phyloP scores from a whole-genome alignment of 106 monocot species.

The Dendrobium huoshanense region DNA sequence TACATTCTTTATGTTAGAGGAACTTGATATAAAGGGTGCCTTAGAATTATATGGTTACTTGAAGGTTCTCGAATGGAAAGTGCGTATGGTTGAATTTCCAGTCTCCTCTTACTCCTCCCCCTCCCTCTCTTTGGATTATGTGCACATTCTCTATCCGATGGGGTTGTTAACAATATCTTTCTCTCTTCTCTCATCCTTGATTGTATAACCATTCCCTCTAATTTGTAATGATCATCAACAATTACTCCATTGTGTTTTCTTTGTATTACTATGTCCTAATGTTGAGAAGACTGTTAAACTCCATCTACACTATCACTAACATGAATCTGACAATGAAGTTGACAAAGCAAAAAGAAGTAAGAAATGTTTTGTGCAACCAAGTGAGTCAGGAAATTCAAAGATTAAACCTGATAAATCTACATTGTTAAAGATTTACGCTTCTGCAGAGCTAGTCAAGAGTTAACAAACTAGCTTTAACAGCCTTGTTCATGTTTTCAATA shows the following conservation, averaged over 20 bases:
- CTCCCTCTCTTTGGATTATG: neutral
- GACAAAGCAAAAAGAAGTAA: neutral
- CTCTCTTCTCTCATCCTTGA: neutral
- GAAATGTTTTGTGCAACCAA: neutral
- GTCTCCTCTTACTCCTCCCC: neutral
- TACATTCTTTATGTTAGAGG: no score
- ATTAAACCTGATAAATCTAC: neutral
- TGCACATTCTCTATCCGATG: neutral
- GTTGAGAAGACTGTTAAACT: neutral
- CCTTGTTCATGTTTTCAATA: neutral
- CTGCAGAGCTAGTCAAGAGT: neutral
- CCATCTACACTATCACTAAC: neutral
- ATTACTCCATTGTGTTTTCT: neutral
- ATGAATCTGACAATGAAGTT: neutral
- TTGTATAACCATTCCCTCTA: neutral
- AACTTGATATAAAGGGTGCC: neutral
- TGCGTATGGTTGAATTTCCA: neutral
- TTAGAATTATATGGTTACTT: neutral
- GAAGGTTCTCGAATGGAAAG: neutral
- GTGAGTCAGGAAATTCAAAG: neutral
- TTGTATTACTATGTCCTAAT: neutral
- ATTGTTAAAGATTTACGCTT: neutral
- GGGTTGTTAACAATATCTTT: neutral
- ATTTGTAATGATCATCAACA: neutral
- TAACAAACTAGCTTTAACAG: neutral